These are phyloP conservation scores for Raffaelea ambrosiae DNA, from an alignment of 2,329 filamentous ascomycete genomes.

Conservation along the genomic window DNA sequence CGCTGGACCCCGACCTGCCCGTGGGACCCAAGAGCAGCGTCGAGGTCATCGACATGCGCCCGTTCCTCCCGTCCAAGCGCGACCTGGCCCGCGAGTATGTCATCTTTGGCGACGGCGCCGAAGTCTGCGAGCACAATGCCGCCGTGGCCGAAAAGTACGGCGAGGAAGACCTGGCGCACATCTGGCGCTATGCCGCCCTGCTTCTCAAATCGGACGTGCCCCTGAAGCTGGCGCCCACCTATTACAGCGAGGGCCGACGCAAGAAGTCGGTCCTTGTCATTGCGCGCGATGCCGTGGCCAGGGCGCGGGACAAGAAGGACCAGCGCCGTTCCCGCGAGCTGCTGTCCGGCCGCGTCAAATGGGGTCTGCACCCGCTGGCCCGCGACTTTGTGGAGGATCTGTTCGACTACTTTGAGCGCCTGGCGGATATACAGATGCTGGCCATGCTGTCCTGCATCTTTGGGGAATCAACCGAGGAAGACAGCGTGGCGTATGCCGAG, in stretches of 20 bases:
- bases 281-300: slow-evolving; percentile 51
- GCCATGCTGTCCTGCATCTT: slow-evolving; percentile 66
- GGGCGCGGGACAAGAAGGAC: slow-evolving; percentile 19
- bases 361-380: slow-evolving; percentile 58
- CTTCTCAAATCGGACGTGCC: slow-evolving; percentile 71
- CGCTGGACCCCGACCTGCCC: slow-evolving; percentile 8
- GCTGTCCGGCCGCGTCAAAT: slow-evolving; percentile 55
- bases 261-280: slow-evolving; percentile 59
- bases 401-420: slow-evolving; percentile 55
- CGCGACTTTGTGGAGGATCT: slow-evolving; percentile 51
- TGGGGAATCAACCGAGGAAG: slow-evolving; percentile 48
- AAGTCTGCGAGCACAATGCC: slow-evolving; percentile 80
- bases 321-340: neutral
- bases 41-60: slow-evolving; percentile 61
- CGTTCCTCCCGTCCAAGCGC: slow-evolving; percentile 68
- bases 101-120: slow-evolving; percentile 74
- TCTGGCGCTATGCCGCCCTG: slow-evolving; percentile 76
- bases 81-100: slow-evolving; percentile 71
- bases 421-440: slow-evolving; percentile 60
- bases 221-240: slow-evolving; percentile 49
- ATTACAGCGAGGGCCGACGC: slow-evolving; percentile 23
- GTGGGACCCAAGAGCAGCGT: slow-evolving; percentile 57
- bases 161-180: slow-evolving; percentile 61
- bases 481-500: slow-evolving; percentile 53
- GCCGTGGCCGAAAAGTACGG: slow-evolving; percentile 64